phyloP scores from a whole-genome alignment of 2,329 filamentous ascomycete genomes.

The Phaeosphaeria sp. region DNA sequence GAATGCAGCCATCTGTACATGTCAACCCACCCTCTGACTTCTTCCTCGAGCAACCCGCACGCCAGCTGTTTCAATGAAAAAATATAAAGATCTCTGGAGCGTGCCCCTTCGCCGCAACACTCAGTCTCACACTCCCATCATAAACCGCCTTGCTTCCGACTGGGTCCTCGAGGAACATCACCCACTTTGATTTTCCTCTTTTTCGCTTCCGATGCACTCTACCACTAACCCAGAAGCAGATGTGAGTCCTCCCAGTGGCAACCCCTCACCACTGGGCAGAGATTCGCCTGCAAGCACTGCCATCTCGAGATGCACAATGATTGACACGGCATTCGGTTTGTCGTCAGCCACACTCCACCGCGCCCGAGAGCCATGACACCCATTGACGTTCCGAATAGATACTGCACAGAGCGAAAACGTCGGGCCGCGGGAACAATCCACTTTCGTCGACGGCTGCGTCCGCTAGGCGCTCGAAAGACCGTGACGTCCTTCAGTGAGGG shows the following conservation, averaged over 20 bases:
- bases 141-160: neutral
- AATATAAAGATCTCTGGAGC: neutral
- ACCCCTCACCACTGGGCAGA: conserved; percentile 2
- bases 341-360: conserved; percentile 1
- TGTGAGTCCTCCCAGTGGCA: conserved; percentile 4
- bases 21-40: too few relatives aligned
- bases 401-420: conserved; percentile 1
- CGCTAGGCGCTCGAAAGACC: neutral
- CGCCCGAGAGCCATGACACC: conserved; percentile 2
- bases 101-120: conserved; percentile 1
- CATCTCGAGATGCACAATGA: neutral
- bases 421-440: conserved; percentile 6
- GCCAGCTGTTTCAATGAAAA: conserved; percentile 6
- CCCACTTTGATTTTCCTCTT: too few relatives aligned
- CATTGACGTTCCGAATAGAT: neutral
- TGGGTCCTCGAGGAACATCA: neutral
- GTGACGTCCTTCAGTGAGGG: neutral
- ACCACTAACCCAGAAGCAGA: neutral
- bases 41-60: conserved; percentile 5
- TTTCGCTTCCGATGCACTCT: too few relatives aligned
- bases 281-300: conserved; percentile 2
- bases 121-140: conserved; percentile 2
- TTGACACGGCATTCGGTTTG: neutral
- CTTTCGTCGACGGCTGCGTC: conserved; percentile 2
- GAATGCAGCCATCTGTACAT: too few relatives aligned